Evolutionary conservation across 2,329 filamentous ascomycete species (phyloP).

Genomic region (Aspergillus viridinutans): DNA sequence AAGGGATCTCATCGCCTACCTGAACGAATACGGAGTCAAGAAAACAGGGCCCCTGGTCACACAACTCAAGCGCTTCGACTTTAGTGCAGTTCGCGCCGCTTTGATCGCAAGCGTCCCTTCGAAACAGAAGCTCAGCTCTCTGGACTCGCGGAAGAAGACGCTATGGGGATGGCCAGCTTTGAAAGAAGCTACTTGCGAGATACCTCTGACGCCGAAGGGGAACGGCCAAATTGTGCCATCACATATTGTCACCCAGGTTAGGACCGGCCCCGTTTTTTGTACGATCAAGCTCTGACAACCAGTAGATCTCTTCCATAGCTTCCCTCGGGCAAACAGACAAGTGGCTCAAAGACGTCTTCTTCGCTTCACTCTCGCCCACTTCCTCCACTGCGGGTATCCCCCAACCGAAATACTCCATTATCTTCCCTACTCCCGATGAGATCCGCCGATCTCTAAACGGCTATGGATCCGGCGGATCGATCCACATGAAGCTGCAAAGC

Average conservation of each 20-base stretch:
- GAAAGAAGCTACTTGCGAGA: constrained; percentile 52
- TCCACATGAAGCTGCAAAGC: constrained; percentile 74
- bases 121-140: constrained; percentile 49
- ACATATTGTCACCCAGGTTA: constrained; percentile 36
- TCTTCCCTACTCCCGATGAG: constrained; percentile 78
- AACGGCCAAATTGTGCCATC: constrained; percentile 14
- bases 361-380: constrained; percentile 40
- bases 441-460: constrained; percentile 73
- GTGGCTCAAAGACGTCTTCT: constrained; percentile 67
- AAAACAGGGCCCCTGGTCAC: constrained; percentile 53
- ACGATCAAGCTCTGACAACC: constrained; percentile 24
- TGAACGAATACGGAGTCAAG: constrained; percentile 62
- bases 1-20: constrained; percentile 66
- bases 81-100: constrained; percentile 62
- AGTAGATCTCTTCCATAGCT: constrained; percentile 76
- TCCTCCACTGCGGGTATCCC: constrained; percentile 7
- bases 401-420: constrained; percentile 59
- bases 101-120: constrained; percentile 78
- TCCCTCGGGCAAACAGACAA: constrained; percentile 66
- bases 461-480: constrained; percentile 71
- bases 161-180: constrained; percentile 75
- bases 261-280: constrained; percentile 14
- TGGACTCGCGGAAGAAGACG: constrained; percentile 46
- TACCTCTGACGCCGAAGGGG: constrained; percentile 44
- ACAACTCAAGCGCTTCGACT: constrained; percentile 62